Evolutionary conservation across 805 yeast genomes (phyloP).

Genomic region (Candida schatavii): DNA sequence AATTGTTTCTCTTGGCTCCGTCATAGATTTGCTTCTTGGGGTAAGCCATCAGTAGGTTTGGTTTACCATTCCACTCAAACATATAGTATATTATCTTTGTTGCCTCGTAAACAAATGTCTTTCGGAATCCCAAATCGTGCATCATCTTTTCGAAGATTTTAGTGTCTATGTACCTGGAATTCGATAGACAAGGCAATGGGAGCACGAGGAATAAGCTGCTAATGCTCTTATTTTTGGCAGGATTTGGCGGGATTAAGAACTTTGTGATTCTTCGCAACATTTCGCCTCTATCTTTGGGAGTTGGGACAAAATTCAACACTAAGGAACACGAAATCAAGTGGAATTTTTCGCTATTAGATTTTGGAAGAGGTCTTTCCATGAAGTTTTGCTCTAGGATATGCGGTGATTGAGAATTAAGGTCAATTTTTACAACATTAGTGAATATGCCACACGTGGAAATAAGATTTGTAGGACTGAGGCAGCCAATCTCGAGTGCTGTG

Average conservation of each 20-base stretch:
- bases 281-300: constrained; percentile 64
- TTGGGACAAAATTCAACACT: constrained; percentile 86
- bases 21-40: constrained; percentile 50
- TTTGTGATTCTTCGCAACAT: constrained; percentile 64
- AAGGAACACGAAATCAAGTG: constrained; percentile 76
- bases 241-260: constrained; percentile 46
- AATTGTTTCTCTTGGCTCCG: constrained; percentile 68
- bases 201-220: constrained; percentile 70
- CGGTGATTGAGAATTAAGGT: constrained; percentile 75
- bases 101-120: constrained; percentile 52
- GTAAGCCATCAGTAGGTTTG: constrained; percentile 8
- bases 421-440: constrained; percentile 58
- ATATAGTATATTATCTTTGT: constrained; percentile 74
- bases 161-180: constrained; percentile 74
- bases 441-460: constrained; percentile 62
- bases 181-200: constrained; percentile 81
- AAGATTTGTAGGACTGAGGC: constrained; percentile 63
- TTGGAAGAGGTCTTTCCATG: constrained; percentile 69
- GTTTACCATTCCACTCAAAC: constrained; percentile 45
- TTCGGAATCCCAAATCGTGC: constrained; percentile 56
- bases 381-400: constrained; percentile 77
- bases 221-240: constrained; percentile 8
- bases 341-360: constrained; percentile 41
- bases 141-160: constrained; percentile 44
- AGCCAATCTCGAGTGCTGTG: constrained; percentile 79